Percentiles rank a stretch among this genome's conserved stretches.
Evolutionary conservation across 2,329 filamentous ascomycete genomes (phyloP).

Genomic region (Diaporthe vaccinii): DNA sequence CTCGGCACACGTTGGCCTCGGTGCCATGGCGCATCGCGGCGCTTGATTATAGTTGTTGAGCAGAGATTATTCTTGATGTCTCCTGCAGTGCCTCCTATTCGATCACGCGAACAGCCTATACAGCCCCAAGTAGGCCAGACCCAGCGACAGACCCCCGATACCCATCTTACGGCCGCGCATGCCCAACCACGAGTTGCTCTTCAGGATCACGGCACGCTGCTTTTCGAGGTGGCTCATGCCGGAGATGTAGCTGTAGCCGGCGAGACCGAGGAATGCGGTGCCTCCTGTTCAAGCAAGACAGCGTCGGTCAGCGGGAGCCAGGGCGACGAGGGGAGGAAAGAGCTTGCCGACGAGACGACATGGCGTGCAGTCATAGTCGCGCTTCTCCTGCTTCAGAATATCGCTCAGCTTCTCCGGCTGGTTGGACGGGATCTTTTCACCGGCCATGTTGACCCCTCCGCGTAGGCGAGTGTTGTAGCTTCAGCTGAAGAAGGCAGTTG

Average conservation of each 20-base stretch:
- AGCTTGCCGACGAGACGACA: constrained; percentile 79
- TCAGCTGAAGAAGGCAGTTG: not conserved
- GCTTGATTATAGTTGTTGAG: constrained; percentile 6
- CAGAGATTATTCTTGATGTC: not conserved
- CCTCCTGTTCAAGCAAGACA: constrained; percentile 66
- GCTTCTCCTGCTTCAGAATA: constrained; percentile 65
- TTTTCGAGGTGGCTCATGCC: constrained; percentile 79
- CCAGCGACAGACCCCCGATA: constrained; percentile 76
- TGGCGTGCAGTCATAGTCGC: constrained; percentile 75
- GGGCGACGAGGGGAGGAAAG: constrained; percentile 5
- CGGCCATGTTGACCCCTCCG: constrained; percentile 54
- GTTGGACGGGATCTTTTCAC: constrained; percentile 65
- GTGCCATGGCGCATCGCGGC: not conserved
- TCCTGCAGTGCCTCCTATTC: too few species aligned
- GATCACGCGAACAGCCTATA: constrained; percentile 74
- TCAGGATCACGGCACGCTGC: constrained; percentile 75
- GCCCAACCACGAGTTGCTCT: constrained; percentile 78
- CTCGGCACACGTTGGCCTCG: not conserved
- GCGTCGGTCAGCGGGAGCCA: constrained; percentile 1
- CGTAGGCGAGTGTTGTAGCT: not conserved
- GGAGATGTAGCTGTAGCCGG: constrained; percentile 82
- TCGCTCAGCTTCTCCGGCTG: constrained; percentile 73
- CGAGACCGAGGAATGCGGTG: constrained; percentile 80
- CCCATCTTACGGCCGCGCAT: constrained; percentile 78
- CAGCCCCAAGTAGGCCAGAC: constrained; percentile 77